phyloP scores from a whole-genome alignment of 83 land plant genomes.

The Picea abies region DNA sequence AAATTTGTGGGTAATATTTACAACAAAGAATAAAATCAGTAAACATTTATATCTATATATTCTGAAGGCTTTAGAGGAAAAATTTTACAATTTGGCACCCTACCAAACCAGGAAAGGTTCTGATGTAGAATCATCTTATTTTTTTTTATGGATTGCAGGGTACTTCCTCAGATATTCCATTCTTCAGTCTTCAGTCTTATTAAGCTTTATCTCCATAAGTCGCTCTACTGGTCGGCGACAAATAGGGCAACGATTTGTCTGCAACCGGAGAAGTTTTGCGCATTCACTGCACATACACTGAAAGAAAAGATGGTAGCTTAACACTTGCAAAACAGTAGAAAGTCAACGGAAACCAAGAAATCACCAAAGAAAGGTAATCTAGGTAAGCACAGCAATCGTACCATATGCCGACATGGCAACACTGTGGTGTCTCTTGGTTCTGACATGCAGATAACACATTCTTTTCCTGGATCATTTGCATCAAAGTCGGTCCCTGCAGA shows the following conservation, averaged over 20 bases:
- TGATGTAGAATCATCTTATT: not conserved
- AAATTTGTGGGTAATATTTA: constrained; percentile 11
- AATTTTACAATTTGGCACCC: constrained; percentile 7
- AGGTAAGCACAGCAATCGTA: constrained; percentile 26
- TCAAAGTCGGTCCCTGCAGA: constrained; percentile 62
- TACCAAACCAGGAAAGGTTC: not conserved
- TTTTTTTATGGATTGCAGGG: not conserved
- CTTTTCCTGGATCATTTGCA: constrained; percentile 85
- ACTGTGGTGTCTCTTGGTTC: constrained; percentile 93
- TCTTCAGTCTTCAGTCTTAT: constrained; percentile 25
- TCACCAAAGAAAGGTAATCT: not conserved
- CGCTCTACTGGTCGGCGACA: constrained; percentile 76
- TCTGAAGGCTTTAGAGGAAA: not conserved
- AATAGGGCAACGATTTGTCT: constrained; percentile 82
- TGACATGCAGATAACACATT: constrained; percentile 97
- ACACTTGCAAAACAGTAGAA: not conserved
- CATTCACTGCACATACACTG: constrained; percentile 96
- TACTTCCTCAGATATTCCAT: not conserved
- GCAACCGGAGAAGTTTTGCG: constrained; percentile 70
- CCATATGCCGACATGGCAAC: constrained; percentile 98
- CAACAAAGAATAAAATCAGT: constrained; percentile 15
- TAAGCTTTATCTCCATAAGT: constrained; percentile 67
- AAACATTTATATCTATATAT: not conserved
- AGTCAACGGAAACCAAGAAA: constrained; percentile 3
- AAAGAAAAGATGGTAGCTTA: not conserved